These are phyloP conservation scores for Gymnopus androsaceus DNA, from an alignment of 1,284 basidiomycete species.

Conservation along the genomic window DNA sequence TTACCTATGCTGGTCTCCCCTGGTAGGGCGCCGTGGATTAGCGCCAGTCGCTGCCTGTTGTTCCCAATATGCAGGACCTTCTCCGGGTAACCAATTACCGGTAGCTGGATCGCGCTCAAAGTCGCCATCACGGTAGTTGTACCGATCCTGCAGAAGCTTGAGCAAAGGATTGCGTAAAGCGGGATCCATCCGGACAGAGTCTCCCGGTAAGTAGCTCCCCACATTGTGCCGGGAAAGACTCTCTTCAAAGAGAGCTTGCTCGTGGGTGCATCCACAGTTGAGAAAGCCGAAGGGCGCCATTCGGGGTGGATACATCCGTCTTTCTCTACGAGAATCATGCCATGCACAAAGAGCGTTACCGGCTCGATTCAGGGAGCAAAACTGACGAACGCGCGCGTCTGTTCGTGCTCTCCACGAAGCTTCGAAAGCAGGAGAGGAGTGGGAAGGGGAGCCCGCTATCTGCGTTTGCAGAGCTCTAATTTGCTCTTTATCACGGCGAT, in stretches of 20 bases:
- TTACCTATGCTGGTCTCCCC: slow-evolving; percentile 8
- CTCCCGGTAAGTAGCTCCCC: slow-evolving; percentile 79
- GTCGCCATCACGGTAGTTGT: slow-evolving; percentile 80
- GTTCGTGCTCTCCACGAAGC: slow-evolving; percentile 70
- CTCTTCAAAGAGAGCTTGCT: slow-evolving; percentile 83
- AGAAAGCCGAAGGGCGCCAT: slow-evolving; percentile 74
- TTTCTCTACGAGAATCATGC: slow-evolving; percentile 83
- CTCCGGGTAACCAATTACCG: slow-evolving; percentile 64
- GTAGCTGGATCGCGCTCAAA: slow-evolving; percentile 69
- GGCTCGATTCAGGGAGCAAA: slow-evolving; percentile 80
- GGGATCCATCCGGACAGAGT: slow-evolving; percentile 84
- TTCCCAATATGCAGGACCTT: slow-evolving; percentile 66
- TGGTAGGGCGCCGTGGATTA: slow-evolving; percentile 5
- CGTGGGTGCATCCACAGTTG: slow-evolving; percentile 81
- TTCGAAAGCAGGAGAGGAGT: slow-evolving; percentile 50
- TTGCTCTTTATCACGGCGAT: slow-evolving; percentile 24
- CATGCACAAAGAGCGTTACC: slow-evolving; percentile 84
- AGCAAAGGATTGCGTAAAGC: slow-evolving; percentile 77
- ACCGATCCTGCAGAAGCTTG: slow-evolving; percentile 66
- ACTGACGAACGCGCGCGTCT: slow-evolving; percentile 65
- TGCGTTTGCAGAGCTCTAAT: slow-evolving; percentile 44
- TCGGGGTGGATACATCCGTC: slow-evolving; percentile 74
- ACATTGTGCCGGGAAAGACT: slow-evolving; percentile 74
- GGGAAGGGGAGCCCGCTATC: slow-evolving; percentile 30
- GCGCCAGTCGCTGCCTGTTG: slow-evolving; percentile 44